Percentiles rank a stretch among this genome's conserved stretches.
Conservation (phyloP, 257 asterid species). For the Solanum etuberosum region DNA sequence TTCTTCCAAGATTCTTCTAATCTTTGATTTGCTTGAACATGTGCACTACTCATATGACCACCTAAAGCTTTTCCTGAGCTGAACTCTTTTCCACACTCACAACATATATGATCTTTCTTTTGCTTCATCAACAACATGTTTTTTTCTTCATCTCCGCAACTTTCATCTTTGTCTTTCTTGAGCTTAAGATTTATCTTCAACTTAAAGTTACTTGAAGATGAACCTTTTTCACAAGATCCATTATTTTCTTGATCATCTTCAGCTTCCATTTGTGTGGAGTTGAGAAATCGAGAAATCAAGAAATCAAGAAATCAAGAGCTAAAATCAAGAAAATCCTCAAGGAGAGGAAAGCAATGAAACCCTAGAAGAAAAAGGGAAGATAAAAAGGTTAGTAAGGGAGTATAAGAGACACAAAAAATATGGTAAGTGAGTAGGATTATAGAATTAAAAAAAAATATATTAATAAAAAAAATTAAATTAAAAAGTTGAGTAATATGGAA, state of each 20-base stretch:
- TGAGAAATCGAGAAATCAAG: too few species aligned
- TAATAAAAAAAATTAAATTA: neutral
- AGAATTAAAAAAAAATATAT: neutral
- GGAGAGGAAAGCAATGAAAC: neutral
- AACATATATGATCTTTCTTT: conserved; percentile 23
- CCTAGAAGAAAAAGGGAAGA: neutral
- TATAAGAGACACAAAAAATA: neutral
- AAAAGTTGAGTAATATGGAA: neutral
- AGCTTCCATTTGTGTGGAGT: neutral
- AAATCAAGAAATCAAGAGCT: neutral
- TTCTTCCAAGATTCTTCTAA: conserved; percentile 16
- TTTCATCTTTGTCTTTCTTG: neutral
- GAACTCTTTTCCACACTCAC: conserved; percentile 32
- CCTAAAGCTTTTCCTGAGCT: conserved; percentile 69
- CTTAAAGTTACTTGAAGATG: neutral
- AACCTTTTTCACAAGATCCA: neutral
- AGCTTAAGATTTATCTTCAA: neutral
- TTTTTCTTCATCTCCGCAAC: neutral
- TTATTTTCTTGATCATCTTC: neutral
- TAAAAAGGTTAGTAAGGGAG: neutral
- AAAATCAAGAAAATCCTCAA: neutral
- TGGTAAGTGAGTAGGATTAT: neutral
- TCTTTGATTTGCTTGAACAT: conserved; percentile 50
- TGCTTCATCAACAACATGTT: neutral
- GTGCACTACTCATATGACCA: conserved; percentile 77